Base-by-base conservation (phyloP, 1,139 yeast genomes). In the Debaryomycetaceae sp. region DNA sequence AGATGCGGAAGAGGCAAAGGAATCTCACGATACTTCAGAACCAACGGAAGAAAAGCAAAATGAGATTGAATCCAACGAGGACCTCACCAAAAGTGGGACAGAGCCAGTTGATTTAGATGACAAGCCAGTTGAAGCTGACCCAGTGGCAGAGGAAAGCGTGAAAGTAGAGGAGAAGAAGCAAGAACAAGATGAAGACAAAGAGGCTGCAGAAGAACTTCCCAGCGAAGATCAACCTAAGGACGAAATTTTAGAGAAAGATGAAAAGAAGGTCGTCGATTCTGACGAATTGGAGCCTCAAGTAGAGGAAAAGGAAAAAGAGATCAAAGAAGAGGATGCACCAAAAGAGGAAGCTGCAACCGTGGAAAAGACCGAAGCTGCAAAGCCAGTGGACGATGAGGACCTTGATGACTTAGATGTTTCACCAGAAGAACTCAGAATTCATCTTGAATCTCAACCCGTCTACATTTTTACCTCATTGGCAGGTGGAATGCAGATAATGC, bases 401-500 rank as follows among this genome's bases (percentile, higher is more conserved):
- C 50, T 58, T 11, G 67, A 61, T 3, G 67, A 62, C 35, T 58
- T 67, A 26, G 70, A 68, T 36, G 53, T 71, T 4, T 66, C 75
- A 3, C 73, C 76, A 5, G 76, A 68, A 48, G 78, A 73, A 42
- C 54, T 72, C 36, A 68, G 73, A 39, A 67, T 67, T 50, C 74
- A 73, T 47, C 60, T 72, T 41, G 71, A 70, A 45, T 53, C 73
- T 8, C 71, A 78, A 51, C 88, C 92, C 4, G 80, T 87, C 24
- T 87, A 81, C 58, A 61, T 91, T 26, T 89, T 74, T 66, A 87
- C 97, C 0, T 91, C 98, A 0, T 70, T 89, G 41, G 95, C 96
- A 0, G 95, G 96, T 26, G 95, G 95, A 1, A 84, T 83, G 73
- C 91, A 86, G 57, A 78, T 89, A 58, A 79, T 83, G 53, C 78